Percentiles rank a stretch among this genome's conserved stretches.
phyloP scores from a whole-genome alignment of 768 basidiomycete genomes.

The Postia placenta region DNA sequence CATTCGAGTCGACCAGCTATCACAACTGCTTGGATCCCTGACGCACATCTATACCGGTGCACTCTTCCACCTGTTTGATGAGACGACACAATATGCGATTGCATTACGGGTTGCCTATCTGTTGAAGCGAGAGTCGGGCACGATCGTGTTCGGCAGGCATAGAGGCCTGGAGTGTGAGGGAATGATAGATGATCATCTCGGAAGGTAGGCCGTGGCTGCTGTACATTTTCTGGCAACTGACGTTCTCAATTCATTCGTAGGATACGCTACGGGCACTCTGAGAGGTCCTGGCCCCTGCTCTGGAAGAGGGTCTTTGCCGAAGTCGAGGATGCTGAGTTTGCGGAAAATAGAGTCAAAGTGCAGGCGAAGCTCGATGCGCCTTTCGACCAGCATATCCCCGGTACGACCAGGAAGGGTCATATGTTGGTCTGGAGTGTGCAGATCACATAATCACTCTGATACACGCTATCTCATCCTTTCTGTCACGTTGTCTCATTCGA shows the following conservation, averaged over 20 bases:
- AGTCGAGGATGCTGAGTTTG: slow-evolving; percentile 19
- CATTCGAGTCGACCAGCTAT: slow-evolving; percentile 12
- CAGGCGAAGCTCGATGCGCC: slow-evolving; percentile 15
- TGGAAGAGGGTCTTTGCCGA: slow-evolving; percentile 24
- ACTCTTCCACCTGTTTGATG: slow-evolving; percentile 31
- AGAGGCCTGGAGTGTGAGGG: slow-evolving; percentile 21
- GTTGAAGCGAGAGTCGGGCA: slow-evolving; percentile 18
- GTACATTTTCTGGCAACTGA: too few species aligned
- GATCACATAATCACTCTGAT: slow-evolving; percentile 20
- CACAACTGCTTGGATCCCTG: slow-evolving; percentile 20
- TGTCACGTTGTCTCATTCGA: too few species aligned
- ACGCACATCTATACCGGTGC: slow-evolving; percentile 27
- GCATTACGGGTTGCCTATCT: slow-evolving; percentile 23
- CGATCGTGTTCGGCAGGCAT: slow-evolving; percentile 29
- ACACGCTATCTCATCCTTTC: too few species aligned
- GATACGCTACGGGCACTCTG: slow-evolving; percentile 25
- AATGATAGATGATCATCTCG: slow-evolving; percentile 22
- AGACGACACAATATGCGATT: slow-evolving; percentile 25
- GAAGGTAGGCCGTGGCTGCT: slow-evolving; percentile 10
- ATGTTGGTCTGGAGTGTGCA: slow-evolving; percentile 24
- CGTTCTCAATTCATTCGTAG: slow-evolving; percentile 8
- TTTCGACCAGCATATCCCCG: slow-evolving; percentile 5
- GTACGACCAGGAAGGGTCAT: background rate
- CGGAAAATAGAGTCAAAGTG: slow-evolving; percentile 12
- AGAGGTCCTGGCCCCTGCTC: slow-evolving; percentile 22